Base-by-base conservation (phyloP, 2,329 filamentous ascomycete genomes). In the Sporothrix schenckii region DNA sequence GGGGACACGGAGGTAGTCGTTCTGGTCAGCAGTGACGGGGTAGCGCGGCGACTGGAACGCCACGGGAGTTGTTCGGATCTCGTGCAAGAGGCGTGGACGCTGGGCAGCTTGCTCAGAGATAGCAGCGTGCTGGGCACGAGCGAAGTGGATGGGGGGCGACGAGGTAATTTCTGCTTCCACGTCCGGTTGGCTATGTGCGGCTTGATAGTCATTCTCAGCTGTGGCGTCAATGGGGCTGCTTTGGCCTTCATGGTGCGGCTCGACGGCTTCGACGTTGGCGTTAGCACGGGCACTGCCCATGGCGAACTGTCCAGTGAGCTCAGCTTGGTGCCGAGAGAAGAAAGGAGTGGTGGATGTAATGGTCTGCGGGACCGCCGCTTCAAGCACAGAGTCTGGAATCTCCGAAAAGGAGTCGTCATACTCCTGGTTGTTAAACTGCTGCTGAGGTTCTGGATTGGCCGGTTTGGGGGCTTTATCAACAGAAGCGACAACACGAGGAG, bases 391-490 rank as follows among this genome's bases (percentile, higher is more conserved):
- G 19, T 85, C 81, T 0, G 86, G 85, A 19, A 88, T 85, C 67
- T 86, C 84, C 0, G 86, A 88, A 73, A 88, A 88, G 0, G 85
- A 86, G 72, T 88, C 86, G 0, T 87, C 84, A 58, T 86, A 85
- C 39, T 77, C 66, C 16, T 24, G 56, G 34, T 54, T 60, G 24
- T 30, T 21, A 1, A 14, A 14, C 10, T 65, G 54, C 21, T 56
- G 16, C 7, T 52, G 19, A 14, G 58, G 52, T 77, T 78, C 2
- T 78, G 76, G 27, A n/a, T 7, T 54, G 47, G 49, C 50, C 34
- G 30, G 34, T 19, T 24, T 14, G 21, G 52, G 34, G 11, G 49
- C 2, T 13, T 47, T 14, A 2, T 50, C 56, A 50, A 21, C 14
- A 10, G 41, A 19, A 4, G 24, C 21, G 11, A 54, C 7, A 60